Conservation (phyloP, 192 early-diverging fungal species). For the Coemansia sp. region DNA sequence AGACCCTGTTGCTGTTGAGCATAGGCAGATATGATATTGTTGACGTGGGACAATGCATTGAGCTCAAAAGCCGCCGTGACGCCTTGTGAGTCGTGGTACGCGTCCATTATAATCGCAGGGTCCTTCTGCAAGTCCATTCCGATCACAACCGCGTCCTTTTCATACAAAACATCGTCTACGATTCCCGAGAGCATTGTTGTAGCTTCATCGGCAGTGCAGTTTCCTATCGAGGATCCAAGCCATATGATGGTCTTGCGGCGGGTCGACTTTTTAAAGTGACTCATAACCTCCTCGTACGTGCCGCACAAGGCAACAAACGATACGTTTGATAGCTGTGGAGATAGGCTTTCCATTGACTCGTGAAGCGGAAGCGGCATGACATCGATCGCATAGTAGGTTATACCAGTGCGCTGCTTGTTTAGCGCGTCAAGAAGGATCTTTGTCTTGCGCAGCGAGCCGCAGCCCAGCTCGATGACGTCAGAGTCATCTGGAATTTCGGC, state of each 20-base stretch:
- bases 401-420: slow-evolving; percentile 57
- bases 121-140: slow-evolving; percentile 86
- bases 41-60: slow-evolving; percentile 79
- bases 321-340: slow-evolving; percentile 62
- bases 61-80: slow-evolving; percentile 80
- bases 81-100: slow-evolving; percentile 83
- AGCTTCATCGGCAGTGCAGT: slow-evolving; percentile 65
- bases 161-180: slow-evolving; percentile 54
- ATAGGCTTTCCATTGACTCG: slow-evolving; percentile 67
- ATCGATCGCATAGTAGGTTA: slow-evolving; percentile 90
- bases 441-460: slow-evolving; percentile 89
- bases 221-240: slow-evolving; percentile 91
- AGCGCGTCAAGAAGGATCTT: slow-evolving; percentile 76
- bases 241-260: slow-evolving; percentile 78
- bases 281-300: slow-evolving; percentile 84
- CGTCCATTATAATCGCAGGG: slow-evolving; percentile 63
- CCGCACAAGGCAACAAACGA: slow-evolving; percentile 78
- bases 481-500: slow-evolving; percentile 65
- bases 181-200: slow-evolving; percentile 64
- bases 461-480: slow-evolving; percentile 84
- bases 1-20: slow-evolving; percentile 28
- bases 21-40: slow-evolving; percentile 61
- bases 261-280: slow-evolving; percentile 50
- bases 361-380: slow-evolving; percentile 77
- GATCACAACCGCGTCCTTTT: slow-evolving; percentile 75